These are phyloP conservation scores for Phytophthora niederhauseri DNA, from an alignment of 352 stramenopile species.

Conservation along the genomic window DNA sequence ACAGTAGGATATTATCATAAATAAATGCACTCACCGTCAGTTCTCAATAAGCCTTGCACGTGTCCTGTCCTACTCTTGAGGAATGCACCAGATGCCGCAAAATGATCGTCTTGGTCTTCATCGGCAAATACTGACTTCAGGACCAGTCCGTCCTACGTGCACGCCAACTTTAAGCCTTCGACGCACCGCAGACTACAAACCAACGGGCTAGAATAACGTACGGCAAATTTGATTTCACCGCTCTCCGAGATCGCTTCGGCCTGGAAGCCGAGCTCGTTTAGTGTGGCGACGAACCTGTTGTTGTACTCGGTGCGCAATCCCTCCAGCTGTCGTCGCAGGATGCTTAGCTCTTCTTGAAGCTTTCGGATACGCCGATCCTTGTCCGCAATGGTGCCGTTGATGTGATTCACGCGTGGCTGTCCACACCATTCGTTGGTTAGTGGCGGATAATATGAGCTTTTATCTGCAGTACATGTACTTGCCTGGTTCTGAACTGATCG, in stretches of 20 bases:
- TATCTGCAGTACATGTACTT: conserved; percentile 1
- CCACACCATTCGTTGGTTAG: neutral
- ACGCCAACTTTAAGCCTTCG: neutral
- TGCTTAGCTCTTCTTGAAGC: conserved; percentile 74
- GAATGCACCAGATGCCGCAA: conserved; percentile 3
- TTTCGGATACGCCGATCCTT: conserved; percentile 88
- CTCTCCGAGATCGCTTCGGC: conserved; percentile 77
- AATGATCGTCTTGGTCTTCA: conserved; percentile 12
- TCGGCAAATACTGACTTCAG: conserved; percentile 67
- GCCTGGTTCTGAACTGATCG: conserved; percentile 91
- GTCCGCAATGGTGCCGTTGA: conserved; percentile 81
- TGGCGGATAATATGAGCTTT: neutral
- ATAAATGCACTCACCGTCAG: conserved; percentile 23
- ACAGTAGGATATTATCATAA: neutral
- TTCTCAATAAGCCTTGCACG: conserved; percentile 25
- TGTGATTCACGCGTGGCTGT: conserved; percentile 84
- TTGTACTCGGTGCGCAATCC: conserved; percentile 78
- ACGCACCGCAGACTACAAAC: neutral
- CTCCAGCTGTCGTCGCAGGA: conserved; percentile 69
- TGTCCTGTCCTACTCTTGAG: conserved; percentile 19
- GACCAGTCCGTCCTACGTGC: conserved; percentile 66
- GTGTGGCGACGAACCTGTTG: conserved; percentile 65
- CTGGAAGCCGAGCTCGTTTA: conserved; percentile 83
- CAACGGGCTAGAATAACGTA: conserved; percentile 27
- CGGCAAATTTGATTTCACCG: conserved; percentile 85